Evolutionary conservation across 352 stramenopile species (phyloP), one percentile per base, ranked within the genome.

Genomic region (Phytophthora lateralis): DNA sequence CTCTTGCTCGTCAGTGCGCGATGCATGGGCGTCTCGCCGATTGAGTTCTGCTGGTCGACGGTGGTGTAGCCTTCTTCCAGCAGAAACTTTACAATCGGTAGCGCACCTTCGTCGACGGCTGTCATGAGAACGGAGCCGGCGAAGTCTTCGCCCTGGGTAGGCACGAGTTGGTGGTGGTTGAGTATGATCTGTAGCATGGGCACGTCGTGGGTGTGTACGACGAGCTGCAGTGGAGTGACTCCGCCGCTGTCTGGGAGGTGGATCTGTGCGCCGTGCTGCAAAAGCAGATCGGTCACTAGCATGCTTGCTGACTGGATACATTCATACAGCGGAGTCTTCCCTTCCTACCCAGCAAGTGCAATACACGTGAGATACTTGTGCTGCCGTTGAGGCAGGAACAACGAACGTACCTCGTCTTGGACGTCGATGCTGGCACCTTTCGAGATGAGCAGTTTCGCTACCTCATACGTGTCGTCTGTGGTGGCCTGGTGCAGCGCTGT

Each of bases 141-240:
- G 20, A 72, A 72, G 15, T 67, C 52, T 30, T 60, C 47, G 6
- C 63, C 51, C 1, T 54, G 37, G 7, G 12, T 35, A 6, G 39
- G 18, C 6, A 72, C 63, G 21, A 63, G 18, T 24, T 58, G 43
- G 21, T 64, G 52, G 9, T 68, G 63, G 42, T 68, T 72, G 0
- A 72, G 42, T 5, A 72, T 24, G 41, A 72, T 32, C 37, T 72
- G 63, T n/a, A 72, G 47, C 39, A 60, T 58, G 32, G 43, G 30
- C 3, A 64, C 18, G 29, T 67, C 34, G 9, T 59, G 35, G n/a
- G 37, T 42, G 32, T 10, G 39, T 58, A 66, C 34, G 12, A 61
- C 44, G 5, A 61, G 17, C 3, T 43, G 32, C 0, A 72, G 35
- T 5, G 57, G 52, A 6, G 63, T 61, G 14, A 55, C 47, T 5